phyloP scores from a whole-genome alignment of 2,329 filamentous ascomycete genomes.

The Exophiala lecanii-corni region DNA sequence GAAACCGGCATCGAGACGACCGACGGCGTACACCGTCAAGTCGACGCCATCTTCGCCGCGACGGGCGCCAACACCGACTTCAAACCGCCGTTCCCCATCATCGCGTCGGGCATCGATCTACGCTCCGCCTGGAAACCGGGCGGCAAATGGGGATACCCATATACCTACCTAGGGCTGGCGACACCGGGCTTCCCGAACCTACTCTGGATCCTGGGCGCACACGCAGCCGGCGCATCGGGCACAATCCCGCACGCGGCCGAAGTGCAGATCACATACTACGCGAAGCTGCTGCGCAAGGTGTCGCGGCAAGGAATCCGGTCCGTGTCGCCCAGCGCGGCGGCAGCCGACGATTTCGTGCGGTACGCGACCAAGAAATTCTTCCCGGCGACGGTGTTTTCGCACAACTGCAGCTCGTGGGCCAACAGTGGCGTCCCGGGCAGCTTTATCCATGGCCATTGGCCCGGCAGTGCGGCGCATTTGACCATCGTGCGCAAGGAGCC shows the following conservation, averaged over 20 bases:
- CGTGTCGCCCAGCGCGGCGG: constrained; percentile 52
- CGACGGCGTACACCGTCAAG: constrained; percentile 15
- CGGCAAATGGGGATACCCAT: constrained; percentile 54
- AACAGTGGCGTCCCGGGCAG: constrained; percentile 45
- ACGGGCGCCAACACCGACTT: constrained; percentile 33
- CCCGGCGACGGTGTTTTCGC: constrained; percentile 45
- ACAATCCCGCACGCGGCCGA: constrained; percentile 65
- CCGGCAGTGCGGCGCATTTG: constrained; percentile 1
- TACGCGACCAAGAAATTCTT: constrained; percentile 55
- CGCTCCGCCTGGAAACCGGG: constrained; percentile 53
- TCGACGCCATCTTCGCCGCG: constrained; percentile 30
- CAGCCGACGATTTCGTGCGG: constrained; percentile 59
- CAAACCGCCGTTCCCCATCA: constrained; percentile 38
- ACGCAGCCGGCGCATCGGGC: constrained; percentile 55
- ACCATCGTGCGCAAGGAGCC: background rate
- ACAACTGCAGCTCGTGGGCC: constrained; percentile 93
- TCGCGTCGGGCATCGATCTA: constrained; percentile 52
- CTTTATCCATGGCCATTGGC: constrained; percentile 2
- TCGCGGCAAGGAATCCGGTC: constrained; percentile 61
- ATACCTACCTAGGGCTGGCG: constrained; percentile 62
- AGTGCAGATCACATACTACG: constrained; percentile 59
- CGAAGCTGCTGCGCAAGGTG: constrained; percentile 63
- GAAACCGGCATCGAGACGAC: constrained; percentile 40
- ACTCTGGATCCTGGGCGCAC: constrained; percentile 59
- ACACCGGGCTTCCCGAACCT: constrained; percentile 65